Base-by-base conservation (phyloP, 2,329 filamentous ascomycete species). In the Talaromyces funiculosus region DNA sequence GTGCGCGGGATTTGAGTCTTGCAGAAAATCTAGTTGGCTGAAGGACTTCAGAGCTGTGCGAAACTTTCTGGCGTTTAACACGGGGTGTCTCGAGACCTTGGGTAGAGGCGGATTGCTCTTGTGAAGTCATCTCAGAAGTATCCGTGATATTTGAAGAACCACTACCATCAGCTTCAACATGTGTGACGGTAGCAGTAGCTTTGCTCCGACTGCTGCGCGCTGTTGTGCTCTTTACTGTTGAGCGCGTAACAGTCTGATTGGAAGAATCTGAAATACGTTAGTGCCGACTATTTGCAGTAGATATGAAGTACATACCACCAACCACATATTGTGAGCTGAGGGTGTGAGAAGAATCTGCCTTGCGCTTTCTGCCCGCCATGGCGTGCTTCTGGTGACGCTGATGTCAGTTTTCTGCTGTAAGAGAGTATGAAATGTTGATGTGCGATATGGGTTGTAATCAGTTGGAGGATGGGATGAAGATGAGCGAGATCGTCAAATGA, bases 311-410 rank as follows among this genome's bases (percentile, higher is more conserved):
- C 45, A 42, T 53, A 59, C 57, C 57, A 14, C 38, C 29, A 45
- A 38, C 31, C 8, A 20, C 42, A 12, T 55, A 31, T 57, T 40
- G 43, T 22, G 60, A 60, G 53, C 29, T 43, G 5, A 56, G 51
- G 53, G 24, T 37, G 47, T 66, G 65, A 57, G 67, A 57, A 45
- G 69, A 66, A 54, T 69, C 68, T 55, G 67, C 63, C 60, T 69
- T 73, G 62, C 72, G 72, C 65, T 71, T 73, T 63, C 69, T 68
- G 62, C 72, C 73, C 64, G 71, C 72, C 73, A 75, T 75, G 60
- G 64, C 66, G 67, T 64, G 65, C 63, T 66, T 67, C 64, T 68
- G 10, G 5, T 18, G 26, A 31, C 58, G 51, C 54, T 29, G 56
- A 49, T 33, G 38, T 35, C 33, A 62, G 42, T 24, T 24, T 14